Base-by-base conservation (phyloP, 495 filamentous ascomycete genomes). In the Xylaria telfairii region DNA sequence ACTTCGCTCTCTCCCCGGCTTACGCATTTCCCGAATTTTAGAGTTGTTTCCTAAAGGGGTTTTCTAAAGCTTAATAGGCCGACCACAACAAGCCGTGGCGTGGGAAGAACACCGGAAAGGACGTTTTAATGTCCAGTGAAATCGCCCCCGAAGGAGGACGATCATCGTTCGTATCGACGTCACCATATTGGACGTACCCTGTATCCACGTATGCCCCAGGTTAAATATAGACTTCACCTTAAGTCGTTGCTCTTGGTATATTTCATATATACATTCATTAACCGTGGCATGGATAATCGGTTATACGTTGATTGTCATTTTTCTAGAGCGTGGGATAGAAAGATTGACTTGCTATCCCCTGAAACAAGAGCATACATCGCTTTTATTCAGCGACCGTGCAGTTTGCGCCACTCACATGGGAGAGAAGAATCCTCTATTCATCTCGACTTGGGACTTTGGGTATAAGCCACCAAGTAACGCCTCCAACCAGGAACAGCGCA, bases 391-490 rank as follows among this genome's bases (percentile, higher is more conserved):
- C 28, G 26, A 54, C 2, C 3, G 51, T 30, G 10, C 26, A 54
- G 17, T 30, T 13, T 32, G 30, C 6, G 12, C 30, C 37, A 1
- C 3, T 59, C 19, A 54, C 19, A n/a, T n/a, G 19, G 54, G 54
- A 10, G 2, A 21, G 32, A 17, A 7, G 37, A 62, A 30, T 5
- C 9, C 26, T 54, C 26, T 68, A 77, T n/a, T 75, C 75, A 67
- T 46, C 66, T 37, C 72, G 74, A 32, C 68, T 66, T 34, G 71
- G 73, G 10, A 77, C 70, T 39, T 72, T 73, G 19, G 86, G 86
- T 26, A 87, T 78, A 12, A 86, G 67, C 64, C 80, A 71, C 84
- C 84, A 87, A 63, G 78, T 82, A 13, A 83, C 65, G 2, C 76
- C 80, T 57, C 80, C 82, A 21, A 80, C 77, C 0, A 81, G 68